These are phyloP conservation scores for Isochrysis galbana DNA, from an alignment of 78 protist species.

Conservation along the genomic window DNA sequence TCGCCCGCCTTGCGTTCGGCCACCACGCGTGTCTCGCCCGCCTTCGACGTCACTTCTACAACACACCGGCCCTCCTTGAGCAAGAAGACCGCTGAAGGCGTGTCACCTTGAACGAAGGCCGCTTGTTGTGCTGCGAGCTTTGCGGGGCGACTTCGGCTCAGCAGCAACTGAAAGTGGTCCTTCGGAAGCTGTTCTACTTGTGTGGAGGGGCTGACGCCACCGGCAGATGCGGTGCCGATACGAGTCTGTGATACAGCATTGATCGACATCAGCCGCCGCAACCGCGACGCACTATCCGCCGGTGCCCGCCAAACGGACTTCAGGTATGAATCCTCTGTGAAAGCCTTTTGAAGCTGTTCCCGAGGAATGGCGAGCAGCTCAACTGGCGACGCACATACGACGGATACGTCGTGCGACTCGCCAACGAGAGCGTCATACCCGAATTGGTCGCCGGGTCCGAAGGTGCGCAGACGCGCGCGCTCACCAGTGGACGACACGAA, in stretches of 20 bases:
- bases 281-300: not conserved
- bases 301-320: not conserved
- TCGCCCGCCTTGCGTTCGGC: not conserved
- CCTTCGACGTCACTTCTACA: not conserved
- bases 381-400: not conserved
- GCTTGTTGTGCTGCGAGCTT: not conserved
- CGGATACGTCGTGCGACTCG: not conserved
- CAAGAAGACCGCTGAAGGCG: not conserved
- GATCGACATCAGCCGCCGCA: not conserved
- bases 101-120: not conserved
- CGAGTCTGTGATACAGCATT: not conserved
- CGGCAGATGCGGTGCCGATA: too few species aligned
- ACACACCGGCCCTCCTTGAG: not conserved
- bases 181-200: too few species aligned
- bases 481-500: not conserved
- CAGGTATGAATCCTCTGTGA: not conserved
- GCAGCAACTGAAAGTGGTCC: too few species aligned
- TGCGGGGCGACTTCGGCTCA: too few species aligned
- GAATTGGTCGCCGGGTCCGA: not conserved
- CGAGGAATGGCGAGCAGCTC: slow-evolving; percentile 6
- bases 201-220: too few species aligned
- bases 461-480: not conserved
- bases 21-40: not conserved
- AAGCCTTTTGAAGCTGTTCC: not conserved
- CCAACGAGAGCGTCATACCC: not conserved